Conservation (phyloP, 495 filamentous ascomycete species). For the Xylaria sp. region DNA sequence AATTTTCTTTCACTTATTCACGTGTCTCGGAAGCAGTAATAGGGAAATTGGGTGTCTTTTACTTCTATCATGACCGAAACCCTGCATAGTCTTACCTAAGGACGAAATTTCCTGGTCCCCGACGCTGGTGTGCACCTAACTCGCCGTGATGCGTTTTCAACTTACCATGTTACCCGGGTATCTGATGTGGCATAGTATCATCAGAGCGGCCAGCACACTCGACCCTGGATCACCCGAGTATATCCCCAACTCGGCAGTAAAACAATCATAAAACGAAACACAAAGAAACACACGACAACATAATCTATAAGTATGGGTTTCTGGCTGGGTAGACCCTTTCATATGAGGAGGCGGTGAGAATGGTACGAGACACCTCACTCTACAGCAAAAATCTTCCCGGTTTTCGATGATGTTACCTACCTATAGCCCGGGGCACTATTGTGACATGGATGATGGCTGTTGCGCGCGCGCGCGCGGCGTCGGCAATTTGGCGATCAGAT, state of each 20-base stretch:
- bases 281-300: neutral
- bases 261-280: conserved; percentile 7
- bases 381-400: neutral
- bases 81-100: neutral
- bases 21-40: neutral
- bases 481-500: conserved; percentile 21
- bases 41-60: neutral
- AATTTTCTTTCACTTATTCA: neutral
- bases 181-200: neutral
- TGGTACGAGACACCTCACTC: conserved; percentile 13
- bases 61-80: neutral
- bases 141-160: neutral
- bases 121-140: neutral
- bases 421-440: conserved; percentile 13
- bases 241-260: neutral
- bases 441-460: conserved; percentile 10
- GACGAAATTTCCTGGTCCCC: no score
- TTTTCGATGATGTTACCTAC: neutral
- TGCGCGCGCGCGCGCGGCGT: conserved; percentile 2
- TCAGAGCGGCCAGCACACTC: no score
- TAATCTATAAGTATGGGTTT: neutral
- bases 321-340: conserved; percentile 4
- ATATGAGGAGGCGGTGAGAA: conserved; percentile 11
- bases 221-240: neutral
- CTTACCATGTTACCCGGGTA: no score